Evolutionary conservation across 108 stramenopile genomes (phyloP), one percentile per base, ranked within the genome.

Genomic region (Thalassiosira profunda): DNA sequence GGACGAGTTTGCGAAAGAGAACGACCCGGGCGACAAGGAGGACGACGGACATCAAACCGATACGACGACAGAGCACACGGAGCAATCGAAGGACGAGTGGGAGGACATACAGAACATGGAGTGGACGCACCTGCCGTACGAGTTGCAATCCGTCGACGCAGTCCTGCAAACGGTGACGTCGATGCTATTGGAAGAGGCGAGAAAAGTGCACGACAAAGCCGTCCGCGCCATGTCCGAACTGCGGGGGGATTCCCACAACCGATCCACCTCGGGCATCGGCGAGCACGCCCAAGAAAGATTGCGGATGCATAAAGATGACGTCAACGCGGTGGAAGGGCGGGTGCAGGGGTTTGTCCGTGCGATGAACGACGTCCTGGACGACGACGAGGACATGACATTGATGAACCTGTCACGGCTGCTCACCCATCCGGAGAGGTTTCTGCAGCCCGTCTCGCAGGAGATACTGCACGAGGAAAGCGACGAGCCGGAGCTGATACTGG

Each of bases 331-430:
- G 87, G 78, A 69, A 52, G 77, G 84, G 1, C 75, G 95, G 23
- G 85, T 88, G 2, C 63, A 86, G 33, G 95, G 95, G 35, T 93
- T 96, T 51, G 78, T 86, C 15, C 79, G 87, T 6, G 91, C 95
- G 1, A 65, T 96, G 59, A 85, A 89, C 59, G 58, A 70, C 12
- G 65, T 96, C 3, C 47, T 96, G 21, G 90, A 93, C 33, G 95
- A 96, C 24, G 86, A 93, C 33, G 92, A 96, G 56, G 95, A 93
- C 52, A 84, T 96, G 88, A 81, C 95, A 34, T 57, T 96, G 40
- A 93, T 93, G 92, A 96, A 96, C 58, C 56, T 96, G 7, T 86
- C 87, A 2, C 83, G 91, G 37, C 53, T 96, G 20, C 26, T 93
- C 14, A 83, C 89, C 3, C 85, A 96, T 52, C 95, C 95, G 7